Conservation (phyloP, 495 filamentous ascomycete species). For the Xeromyces bisporus region DNA sequence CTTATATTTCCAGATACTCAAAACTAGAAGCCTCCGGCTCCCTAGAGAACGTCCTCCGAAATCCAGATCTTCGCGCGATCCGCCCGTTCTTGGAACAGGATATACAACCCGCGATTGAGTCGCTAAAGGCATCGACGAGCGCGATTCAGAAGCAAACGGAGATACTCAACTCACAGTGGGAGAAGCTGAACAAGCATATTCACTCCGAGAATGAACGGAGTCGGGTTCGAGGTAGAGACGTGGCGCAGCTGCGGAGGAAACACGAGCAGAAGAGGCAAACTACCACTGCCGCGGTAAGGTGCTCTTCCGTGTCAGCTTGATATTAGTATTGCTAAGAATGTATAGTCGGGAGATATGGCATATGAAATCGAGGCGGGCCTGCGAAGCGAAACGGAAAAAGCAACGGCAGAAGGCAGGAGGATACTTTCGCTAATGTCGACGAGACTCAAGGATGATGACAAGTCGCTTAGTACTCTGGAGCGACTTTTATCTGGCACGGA, state of each 20-base stretch:
- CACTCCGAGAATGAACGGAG: conserved; percentile 10
- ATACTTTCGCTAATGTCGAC: conserved; percentile 19
- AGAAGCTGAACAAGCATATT: conserved; percentile 13
- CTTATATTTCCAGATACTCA: conserved; percentile 12
- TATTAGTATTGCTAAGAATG: conserved; percentile 7
- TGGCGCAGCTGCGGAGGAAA: conserved; percentile 19
- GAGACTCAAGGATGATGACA: conserved; percentile 26
- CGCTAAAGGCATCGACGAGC: conserved; percentile 20
- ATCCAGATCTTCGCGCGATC: conserved; percentile 12
- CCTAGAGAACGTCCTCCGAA: conserved; percentile 13
- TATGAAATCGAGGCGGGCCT: conserved; percentile 17
- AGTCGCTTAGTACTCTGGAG: conserved; percentile 14
- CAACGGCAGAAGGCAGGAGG: conserved; percentile 16
- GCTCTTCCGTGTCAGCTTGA: not conserved
- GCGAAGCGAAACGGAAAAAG: conserved; percentile 16
- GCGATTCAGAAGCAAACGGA: conserved; percentile 20
- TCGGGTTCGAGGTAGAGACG: conserved; percentile 10
- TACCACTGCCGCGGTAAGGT: conserved; percentile 17
- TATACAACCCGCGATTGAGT: conserved; percentile 20
- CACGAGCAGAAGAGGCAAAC: conserved; percentile 23
- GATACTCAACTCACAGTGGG: conserved; percentile 15
- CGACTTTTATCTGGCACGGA: conserved; percentile 13
- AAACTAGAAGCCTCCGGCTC: conserved; percentile 17
- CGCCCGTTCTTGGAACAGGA: conserved; percentile 26
- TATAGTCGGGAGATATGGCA: conserved; percentile 18